These are phyloP conservation scores for Myxozyma monticola DNA, from an alignment of 805 yeast genomes.

Conservation along the genomic window DNA sequence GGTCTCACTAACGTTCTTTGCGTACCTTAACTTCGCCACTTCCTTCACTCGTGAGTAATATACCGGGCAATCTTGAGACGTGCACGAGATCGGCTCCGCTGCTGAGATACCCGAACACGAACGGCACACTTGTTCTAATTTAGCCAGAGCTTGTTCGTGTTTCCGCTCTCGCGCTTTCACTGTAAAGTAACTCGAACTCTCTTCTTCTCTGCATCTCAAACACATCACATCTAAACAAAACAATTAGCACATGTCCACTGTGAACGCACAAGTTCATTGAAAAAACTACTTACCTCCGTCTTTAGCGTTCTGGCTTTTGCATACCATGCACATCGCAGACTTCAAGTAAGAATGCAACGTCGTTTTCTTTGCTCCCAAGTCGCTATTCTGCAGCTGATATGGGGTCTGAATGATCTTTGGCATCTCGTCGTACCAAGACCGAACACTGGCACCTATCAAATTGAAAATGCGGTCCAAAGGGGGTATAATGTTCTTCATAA, in stretches of 20 bases:
- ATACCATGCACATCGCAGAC: constrained; percentile 24
- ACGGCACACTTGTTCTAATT: constrained; percentile 35
- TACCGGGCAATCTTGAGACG: constrained; percentile 64
- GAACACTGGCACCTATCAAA: constrained; percentile 76
- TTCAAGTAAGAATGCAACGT: constrained; percentile 24
- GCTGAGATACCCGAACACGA: constrained; percentile 37
- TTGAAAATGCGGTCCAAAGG: constrained; percentile 84
- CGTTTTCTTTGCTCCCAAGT: background rate
- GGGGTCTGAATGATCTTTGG: constrained; percentile 46
- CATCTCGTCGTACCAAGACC: constrained; percentile 71
- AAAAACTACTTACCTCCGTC: constrained; percentile 20
- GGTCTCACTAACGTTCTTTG: background rate
- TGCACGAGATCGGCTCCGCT: constrained; percentile 47
- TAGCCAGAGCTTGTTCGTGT: constrained; percentile 24
- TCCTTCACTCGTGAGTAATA: constrained; percentile 56
- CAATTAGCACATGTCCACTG: constrained; percentile 14
- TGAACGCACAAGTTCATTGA: constrained; percentile 8
- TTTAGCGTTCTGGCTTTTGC: constrained; percentile 4
- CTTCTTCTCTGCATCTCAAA: constrained; percentile 15
- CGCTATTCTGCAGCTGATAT: background rate
- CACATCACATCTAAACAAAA: constrained; percentile 21
- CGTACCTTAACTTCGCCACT: constrained; percentile 1
- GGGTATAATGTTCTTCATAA: constrained; percentile 78
- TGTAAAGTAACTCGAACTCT: constrained; percentile 15
- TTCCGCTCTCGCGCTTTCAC: constrained; percentile 23